Percentiles rank a stretch among this genome's conserved stretches.
These are phyloP conservation scores for Ampelomyces quisqualis DNA, from an alignment of 2,329 filamentous ascomycete genomes.

Conservation along the genomic window DNA sequence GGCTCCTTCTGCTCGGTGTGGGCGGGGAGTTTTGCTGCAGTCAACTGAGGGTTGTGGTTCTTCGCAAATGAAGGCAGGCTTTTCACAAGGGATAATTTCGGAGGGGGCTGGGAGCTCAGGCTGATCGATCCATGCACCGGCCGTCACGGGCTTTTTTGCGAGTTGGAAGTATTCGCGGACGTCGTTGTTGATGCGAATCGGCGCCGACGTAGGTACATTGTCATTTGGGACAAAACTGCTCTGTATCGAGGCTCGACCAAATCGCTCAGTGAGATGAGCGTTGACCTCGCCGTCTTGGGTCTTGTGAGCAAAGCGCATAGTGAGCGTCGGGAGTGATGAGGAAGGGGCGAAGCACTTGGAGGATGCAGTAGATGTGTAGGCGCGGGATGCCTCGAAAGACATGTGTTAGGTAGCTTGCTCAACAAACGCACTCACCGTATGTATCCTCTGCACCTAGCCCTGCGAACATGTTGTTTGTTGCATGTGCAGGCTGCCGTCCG, in stretches of 20 bases:
- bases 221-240: conserved; percentile 12
- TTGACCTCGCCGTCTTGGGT: conserved; percentile 20
- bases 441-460: conserved; percentile 1
- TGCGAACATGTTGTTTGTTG: conserved; percentile 11
- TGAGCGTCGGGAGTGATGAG: neutral
- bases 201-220: conserved; percentile 13
- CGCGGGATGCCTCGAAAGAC: neutral
- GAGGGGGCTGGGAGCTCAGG: conserved; percentile 58
- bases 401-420: neutral
- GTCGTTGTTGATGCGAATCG: conserved; percentile 21
- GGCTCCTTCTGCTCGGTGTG: conserved; percentile 46
- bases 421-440: conserved; percentile 11
- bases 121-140: conserved; percentile 32
- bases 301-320: conserved; percentile 6
- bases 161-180: conserved; percentile 30
- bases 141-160: conserved; percentile 16
- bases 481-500: neutral
- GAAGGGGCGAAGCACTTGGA: neutral
- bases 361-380: neutral
- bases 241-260: conserved; percentile 1
- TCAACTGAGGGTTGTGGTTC: conserved; percentile 20
- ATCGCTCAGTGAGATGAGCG: conserved; percentile 18
- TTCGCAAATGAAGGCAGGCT: conserved; percentile 4
- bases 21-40: conserved; percentile 20
- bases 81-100: conserved; percentile 49